Conservation (phyloP, 2,329 filamentous ascomycete species). For the Blastomyces parvus region DNA sequence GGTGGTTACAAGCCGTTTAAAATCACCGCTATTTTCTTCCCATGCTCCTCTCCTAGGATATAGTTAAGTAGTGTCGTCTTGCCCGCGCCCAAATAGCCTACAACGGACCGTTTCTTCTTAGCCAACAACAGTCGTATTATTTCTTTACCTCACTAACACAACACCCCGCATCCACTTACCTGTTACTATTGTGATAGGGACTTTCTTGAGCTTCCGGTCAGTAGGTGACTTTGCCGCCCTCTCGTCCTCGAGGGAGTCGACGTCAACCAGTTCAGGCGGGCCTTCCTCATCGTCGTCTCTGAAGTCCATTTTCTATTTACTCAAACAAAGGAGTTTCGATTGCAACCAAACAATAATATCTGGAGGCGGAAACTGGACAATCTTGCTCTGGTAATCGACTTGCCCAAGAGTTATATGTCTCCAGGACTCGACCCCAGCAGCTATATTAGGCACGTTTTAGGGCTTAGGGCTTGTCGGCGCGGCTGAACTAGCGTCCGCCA, state of each 20-base stretch:
- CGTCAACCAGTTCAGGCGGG: conserved; percentile 37
- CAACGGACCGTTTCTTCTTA: neutral
- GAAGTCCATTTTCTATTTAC: conserved; percentile 10
- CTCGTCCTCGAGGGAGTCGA: conserved; percentile 20
- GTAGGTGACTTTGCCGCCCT: conserved; percentile 20
- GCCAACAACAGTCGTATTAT: conserved; percentile 8
- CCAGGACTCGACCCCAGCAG: neutral
- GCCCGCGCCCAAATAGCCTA: conserved; percentile 87
- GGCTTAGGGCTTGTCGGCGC: conserved; percentile 26
- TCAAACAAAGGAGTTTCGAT: neutral
- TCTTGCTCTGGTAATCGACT: neutral
- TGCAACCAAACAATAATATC: neutral
- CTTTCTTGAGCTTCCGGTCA: conserved; percentile 28
- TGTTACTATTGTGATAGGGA: conserved; percentile 44
- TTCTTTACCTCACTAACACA: neutral
- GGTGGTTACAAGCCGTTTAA: conserved; percentile 59
- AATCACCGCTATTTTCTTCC: conserved; percentile 96
- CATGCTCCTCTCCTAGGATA: conserved; percentile 87
- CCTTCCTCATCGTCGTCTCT: conserved; percentile 31
- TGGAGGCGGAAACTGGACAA: neutral
- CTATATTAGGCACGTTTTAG: conserved; percentile 17
- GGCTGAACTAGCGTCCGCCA: conserved; percentile 6
- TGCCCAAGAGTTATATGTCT: neutral
- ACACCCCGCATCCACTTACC: conserved; percentile 26
- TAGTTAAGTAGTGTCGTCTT: conserved; percentile 96